Conservation (phyloP, 139 green algal genomes). For the Tetradesmus obliquus region DNA sequence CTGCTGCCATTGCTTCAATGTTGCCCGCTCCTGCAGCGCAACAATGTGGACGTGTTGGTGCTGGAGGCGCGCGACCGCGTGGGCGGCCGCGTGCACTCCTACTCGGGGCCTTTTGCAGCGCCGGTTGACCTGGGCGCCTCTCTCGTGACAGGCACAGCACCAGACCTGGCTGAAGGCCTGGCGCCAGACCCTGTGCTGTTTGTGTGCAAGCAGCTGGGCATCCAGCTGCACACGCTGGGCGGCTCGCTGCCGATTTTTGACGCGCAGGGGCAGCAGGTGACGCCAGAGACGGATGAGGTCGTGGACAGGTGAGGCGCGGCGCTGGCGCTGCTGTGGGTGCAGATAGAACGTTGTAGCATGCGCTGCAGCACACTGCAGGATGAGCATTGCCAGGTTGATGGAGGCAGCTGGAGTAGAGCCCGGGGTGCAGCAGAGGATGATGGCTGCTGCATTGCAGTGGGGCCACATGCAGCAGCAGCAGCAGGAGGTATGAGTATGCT, state of each 20-base stretch:
- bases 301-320: slow-evolving; percentile 59
- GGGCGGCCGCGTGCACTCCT: slow-evolving; percentile 86
- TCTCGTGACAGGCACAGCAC: slow-evolving; percentile 79
- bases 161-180: slow-evolving; percentile 35
- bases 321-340: background rate
- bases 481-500: too few relatives aligned
- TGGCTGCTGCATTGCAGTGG: too few relatives aligned
- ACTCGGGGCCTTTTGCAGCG: slow-evolving; percentile 60
- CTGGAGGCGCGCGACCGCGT: slow-evolving; percentile 86
- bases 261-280: slow-evolving; percentile 58
- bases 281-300: slow-evolving; percentile 32
- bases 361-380: background rate
- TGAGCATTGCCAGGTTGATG: background rate
- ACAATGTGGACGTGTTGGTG: slow-evolving; percentile 75
- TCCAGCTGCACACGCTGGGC: slow-evolving; percentile 66
- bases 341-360: background rate
- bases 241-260: slow-evolving; percentile 77
- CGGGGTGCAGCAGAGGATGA: too few relatives aligned
- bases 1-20: background rate
- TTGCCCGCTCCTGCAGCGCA: slow-evolving; percentile 53
- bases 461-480: background rate
- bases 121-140: slow-evolving; percentile 91
- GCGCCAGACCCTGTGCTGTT: slow-evolving; percentile 73
- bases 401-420: background rate
- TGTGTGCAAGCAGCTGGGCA: slow-evolving; percentile 72